Evolutionary conservation across 352 stramenopile genomes (phyloP), one percentile per base, ranked within the genome.

Genomic region (Phytophthora pisi): DNA sequence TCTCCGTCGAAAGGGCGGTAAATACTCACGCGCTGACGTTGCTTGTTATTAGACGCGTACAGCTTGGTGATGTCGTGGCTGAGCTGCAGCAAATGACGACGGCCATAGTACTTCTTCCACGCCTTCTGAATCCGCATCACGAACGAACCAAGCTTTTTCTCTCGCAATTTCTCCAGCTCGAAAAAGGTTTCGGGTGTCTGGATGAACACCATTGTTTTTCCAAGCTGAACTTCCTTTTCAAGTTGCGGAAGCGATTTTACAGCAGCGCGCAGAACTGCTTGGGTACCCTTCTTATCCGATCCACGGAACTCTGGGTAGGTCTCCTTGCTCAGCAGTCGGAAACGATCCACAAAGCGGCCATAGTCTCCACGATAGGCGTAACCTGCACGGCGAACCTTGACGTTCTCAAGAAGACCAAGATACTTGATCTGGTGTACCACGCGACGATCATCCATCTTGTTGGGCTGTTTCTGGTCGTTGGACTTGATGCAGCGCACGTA

Each of bases 401-500:
- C 81, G 54, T 96, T 96, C 53, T 96, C 89, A 34, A 96, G 75
- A 54, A 96, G 65, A 31, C 89, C 89, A 31, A 96, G 66, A 50
- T 96, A 96, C 61, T 96, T 91, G 66, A 95, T 95, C 66, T 96
- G 89, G 58, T 96, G 89, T 18, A 94, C 54, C 9, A 96, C 89
- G 16, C 91, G 88, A 7, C 90, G 80, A 36, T 93, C 88, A 53
- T 97, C 88, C 61, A 96, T 89, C 47, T 88, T 82, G 66, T 94
- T 91, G 5, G 89, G 55, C 40, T 91, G 79, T 51, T 97, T 97
- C 45, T 95, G 79, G 64, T 97, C 91, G 61, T 97, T 97, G 4
- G 88, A 93, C 68, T 97, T 97, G 60, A 97, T 96, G 59, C 89
- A 97, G n/a, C 90, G 88, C 51, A 97, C 89, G 51, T 97, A 97